Base-by-base conservation (phyloP, 139 green algal genomes). In the Coelastrella sp. region DNA sequence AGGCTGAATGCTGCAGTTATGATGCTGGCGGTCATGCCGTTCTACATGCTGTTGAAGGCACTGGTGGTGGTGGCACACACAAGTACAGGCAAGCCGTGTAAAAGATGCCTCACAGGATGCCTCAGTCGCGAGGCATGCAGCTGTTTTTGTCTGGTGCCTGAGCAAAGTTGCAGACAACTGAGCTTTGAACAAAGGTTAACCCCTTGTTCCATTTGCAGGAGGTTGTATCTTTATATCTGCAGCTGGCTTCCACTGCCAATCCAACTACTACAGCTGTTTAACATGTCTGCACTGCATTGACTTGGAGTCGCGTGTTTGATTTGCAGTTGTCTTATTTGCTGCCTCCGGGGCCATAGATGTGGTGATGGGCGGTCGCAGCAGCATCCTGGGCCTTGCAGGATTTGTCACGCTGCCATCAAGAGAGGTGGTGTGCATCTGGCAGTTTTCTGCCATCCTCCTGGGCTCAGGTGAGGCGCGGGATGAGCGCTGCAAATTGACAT, bases 351-450 rank as follows among this genome's bases (percentile, higher is more conserved):
- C 24, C 17, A 57, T 85, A 22, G 79, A 85, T 19, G 7, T 85
- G 19, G 6, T 73, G 6, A 73, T 85, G 79, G 79, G 58, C 12
- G 79, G 79, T 17, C 58, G 57, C 58, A 85, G 79, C 79, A 74
- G 58, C 58, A 73, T 85, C 7, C 15, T 85, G 79, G 79, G 79
- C 58, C 79, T 85, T 14, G 79, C 79, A 0, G 79, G 79, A 0
- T 85, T 85, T 85, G 79, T 73, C 17, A 73, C 79, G 20, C 79
- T 85, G 57, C 79, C 79, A 8, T 85, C 79, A 49, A 58, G 79
- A 8, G 79, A 85, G 79, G 20, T 85, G 7, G 79, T 85, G 8
- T 17, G 8, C 58, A 85, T 85, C 9, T 85, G 79, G 79, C 79
- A 85, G 79, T 85, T 85, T 10, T 0, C 56, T 57, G 79, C 17